Percentiles rank a stretch among this genome's conserved stretches.
Conservation (phyloP, 2,329 filamentous ascomycete species). For the Hypoxylon sp. region DNA sequence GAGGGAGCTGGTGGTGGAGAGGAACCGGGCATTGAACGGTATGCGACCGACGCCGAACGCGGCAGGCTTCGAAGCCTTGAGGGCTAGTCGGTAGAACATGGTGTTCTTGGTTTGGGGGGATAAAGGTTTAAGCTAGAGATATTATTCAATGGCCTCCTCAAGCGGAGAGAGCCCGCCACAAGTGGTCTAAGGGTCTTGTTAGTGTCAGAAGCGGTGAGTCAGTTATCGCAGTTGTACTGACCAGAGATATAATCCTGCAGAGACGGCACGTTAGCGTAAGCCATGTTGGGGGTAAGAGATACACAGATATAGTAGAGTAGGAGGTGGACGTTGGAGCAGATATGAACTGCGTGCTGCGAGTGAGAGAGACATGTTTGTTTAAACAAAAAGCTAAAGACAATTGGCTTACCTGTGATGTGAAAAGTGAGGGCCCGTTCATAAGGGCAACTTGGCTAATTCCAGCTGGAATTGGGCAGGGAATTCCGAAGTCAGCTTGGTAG, state of each 20-base stretch:
- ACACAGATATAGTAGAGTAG: neutral
- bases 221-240: conserved; percentile 52
- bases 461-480: conserved; percentile 36
- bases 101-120: conserved; percentile 40
- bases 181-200: conserved; percentile 56
- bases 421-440: conserved; percentile 87
- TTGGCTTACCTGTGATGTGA: conserved; percentile 80
- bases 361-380: conserved; percentile 9
- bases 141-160: conserved; percentile 51
- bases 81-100: conserved; percentile 68
- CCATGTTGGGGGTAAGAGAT: conserved; percentile 21
- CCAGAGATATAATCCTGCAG: conserved; percentile 78
- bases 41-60: conserved; percentile 54
- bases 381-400: conserved; percentile 24
- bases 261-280: conserved; percentile 52
- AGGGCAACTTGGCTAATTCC: conserved; percentile 63
- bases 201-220: conserved; percentile 55
- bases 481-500: conserved; percentile 26
- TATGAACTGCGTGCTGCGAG: neutral
- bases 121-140: conserved; percentile 34
- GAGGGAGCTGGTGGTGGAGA: conserved; percentile 49
- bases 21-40: conserved; percentile 48
- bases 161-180: conserved; percentile 61
- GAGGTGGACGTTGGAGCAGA: conserved; percentile 2
- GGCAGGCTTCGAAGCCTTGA: conserved; percentile 61